phyloP scores from a whole-genome alignment of 441 rosid species.

The Pelargonium fulgidum region DNA sequence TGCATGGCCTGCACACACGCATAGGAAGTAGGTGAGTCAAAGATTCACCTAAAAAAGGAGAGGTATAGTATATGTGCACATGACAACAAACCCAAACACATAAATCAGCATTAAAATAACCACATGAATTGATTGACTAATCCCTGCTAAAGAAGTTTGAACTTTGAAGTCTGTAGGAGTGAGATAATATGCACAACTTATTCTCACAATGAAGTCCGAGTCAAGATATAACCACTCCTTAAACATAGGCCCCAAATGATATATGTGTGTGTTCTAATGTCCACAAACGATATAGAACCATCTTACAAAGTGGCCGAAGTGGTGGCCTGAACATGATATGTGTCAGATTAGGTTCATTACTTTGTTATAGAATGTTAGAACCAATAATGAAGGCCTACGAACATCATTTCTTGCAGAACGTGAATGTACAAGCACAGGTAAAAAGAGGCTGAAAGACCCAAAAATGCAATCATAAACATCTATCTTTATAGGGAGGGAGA shows the following conservation, averaged over 20 bases:
- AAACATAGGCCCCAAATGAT: too few species aligned
- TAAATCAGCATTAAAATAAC: not conserved
- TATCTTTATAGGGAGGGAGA: not conserved
- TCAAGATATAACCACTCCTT: not conserved
- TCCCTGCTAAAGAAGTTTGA: not conserved
- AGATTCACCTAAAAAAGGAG: not conserved
- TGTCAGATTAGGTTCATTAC: not conserved
- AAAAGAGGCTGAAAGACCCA: not conserved
- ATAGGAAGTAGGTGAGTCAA: not conserved
- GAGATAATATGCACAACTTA: not conserved
- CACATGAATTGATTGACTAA: not conserved
- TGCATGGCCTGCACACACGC: not conserved
- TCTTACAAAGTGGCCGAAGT: not conserved
- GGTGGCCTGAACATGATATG: not conserved
- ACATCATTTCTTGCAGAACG: not conserved
- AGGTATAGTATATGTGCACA: not conserved
- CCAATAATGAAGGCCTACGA: not conserved
- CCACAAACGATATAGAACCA: not conserved
- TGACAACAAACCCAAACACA: not conserved
- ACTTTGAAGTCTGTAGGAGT: not conserved
- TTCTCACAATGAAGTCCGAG: not conserved
- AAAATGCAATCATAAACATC: not conserved
- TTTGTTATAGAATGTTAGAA: not conserved
- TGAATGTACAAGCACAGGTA: not conserved
- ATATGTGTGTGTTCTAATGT: not conserved